Evolutionary conservation across 2,329 filamentous ascomycete genomes (phyloP), one percentile per base, ranked within the genome.

Genomic region (Penicillium expansum): DNA sequence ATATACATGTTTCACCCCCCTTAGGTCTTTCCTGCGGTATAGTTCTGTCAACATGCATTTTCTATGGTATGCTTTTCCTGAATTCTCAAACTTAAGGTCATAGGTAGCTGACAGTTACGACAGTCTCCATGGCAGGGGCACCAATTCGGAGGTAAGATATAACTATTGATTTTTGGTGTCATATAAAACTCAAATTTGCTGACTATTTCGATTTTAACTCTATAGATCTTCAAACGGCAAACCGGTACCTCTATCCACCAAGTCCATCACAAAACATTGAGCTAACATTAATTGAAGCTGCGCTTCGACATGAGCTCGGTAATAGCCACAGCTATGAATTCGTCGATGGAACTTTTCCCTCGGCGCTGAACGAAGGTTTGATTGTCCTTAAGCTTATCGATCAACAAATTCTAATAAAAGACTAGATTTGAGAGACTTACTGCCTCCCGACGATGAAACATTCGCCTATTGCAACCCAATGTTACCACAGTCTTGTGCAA

Each of bases 51-150:
- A 39, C 13, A 49, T 49, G 47, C 47, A 27, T 24, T 49, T 49
- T 37, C 13, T 49, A 38, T 49, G 47, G 47, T 39, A 39, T 11
- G 16, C 6, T 39, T 10, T 13, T 2, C 22, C 22, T 3, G 14
- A 10, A 18, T 22, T 20, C 6, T 7, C 24, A 11, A 6, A 18
- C 27, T 37, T 27, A 18, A 49, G 1, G 35, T 18, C 16, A 11
- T 14, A 18, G 10, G 22, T 24, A n/a, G 27, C 13, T 54, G 18
- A 53, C 27, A 8, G 11, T 13, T 4, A 22, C 16, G 30, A 16
- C 35, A 59, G 67, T 51, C 56, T 69, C 10, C 67, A 69, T 60
- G 66, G 66, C 33, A 47, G 55, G 37, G 67, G 66, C 13, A 62
- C 59, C 30, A 67, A 67, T 41, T 59, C 60, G 33, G 57, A 57